Base-by-base conservation (phyloP, 1,284 basidiomycete genomes). In the Leccinum pseudoinsigne region DNA sequence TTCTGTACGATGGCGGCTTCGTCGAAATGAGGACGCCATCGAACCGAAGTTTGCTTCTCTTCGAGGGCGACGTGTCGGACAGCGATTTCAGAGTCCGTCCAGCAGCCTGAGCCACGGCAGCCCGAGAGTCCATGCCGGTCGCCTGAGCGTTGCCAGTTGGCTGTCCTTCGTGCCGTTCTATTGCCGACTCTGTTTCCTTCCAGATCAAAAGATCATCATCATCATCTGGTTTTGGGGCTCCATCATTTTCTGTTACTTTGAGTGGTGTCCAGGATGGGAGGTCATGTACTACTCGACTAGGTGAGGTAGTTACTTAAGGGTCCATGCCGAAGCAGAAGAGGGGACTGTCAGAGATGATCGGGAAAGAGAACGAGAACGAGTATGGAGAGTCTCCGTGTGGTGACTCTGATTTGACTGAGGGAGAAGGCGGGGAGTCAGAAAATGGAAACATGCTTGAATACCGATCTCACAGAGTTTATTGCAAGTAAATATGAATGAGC, bases 261-360 rank as follows among this genome's bases (percentile, higher is more conserved):
- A 72, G 57, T 57, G 71, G 61, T 28, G 71, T 76, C 71, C 74
- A 76, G 11, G 72, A 64, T 55, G 71, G 71, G 53, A 73, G 66
- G 45, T 73, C 69, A 69, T n/a, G 5, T 51, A 11, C 10, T 51
- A 4, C 12, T 14, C 45, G 64, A 59, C 42, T 18, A 6, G 60
- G 23, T 45, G 58, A 9, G 53, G 23, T 10, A 57, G 12, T 36
- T 11, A 34, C 2, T 34, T 34, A 31, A 31, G 31, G 31, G 51
- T 75, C 74, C 74, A 76, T 74, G 55, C 63, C 66, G 57, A 77
- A 74, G 57, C 75, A 67, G 60, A 66, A 72, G 23, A 50, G 18
- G 53, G 69, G 16, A 2, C 42, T 56, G 42, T 64, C 6, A 34
- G 55, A 2, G 26, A 18, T 59, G 12, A 55, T 5, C 1, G 62